Evolutionary conservation across 169 alveolate species (phyloP).

Genomic region (Plasmodium berghei): DNA sequence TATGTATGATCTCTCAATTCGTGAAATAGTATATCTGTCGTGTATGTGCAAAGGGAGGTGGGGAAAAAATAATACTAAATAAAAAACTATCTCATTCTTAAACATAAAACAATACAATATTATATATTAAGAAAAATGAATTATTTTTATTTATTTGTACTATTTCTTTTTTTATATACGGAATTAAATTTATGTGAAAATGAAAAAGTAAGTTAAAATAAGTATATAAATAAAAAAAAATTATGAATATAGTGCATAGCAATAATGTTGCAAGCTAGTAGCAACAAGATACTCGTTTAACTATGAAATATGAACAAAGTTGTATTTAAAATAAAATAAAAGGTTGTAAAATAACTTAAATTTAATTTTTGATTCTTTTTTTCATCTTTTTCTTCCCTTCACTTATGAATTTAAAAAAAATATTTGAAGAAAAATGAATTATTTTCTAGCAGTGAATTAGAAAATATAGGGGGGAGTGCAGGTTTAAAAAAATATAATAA

Average conservation of each 20-base stretch:
- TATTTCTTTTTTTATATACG: slow-evolving; percentile 31
- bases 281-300: too few species aligned
- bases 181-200: slow-evolving; percentile 47
- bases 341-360: too few species aligned
- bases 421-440: slow-evolving; percentile 36
- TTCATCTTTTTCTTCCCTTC: slow-evolving; percentile 14
- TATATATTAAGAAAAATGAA: slow-evolving; percentile 23
- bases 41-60: too few species aligned
- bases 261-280: too few species aligned
- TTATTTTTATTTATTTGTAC: slow-evolving; percentile 8
- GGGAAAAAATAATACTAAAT: too few species aligned
- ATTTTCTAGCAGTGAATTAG: slow-evolving; percentile 58
- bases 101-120: not conserved
- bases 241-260: not conserved
- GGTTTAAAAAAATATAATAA: slow-evolving; percentile 40
- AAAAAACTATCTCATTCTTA: too few species aligned
- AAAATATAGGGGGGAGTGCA: slow-evolving; percentile 76
- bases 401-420: not conserved
- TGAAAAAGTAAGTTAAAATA: slow-evolving; percentile 39
- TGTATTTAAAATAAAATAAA: too few species aligned
- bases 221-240: slow-evolving; percentile 5
- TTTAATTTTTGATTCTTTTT: slow-evolving; percentile 11
- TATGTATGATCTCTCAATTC: not conserved
- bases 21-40: not conserved
- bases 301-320: too few species aligned